Percentiles rank a stretch among this genome's conserved stretches.
phyloP scores from a whole-genome alignment of 2,329 filamentous ascomycete species.

The Tympanopsis confertula region DNA sequence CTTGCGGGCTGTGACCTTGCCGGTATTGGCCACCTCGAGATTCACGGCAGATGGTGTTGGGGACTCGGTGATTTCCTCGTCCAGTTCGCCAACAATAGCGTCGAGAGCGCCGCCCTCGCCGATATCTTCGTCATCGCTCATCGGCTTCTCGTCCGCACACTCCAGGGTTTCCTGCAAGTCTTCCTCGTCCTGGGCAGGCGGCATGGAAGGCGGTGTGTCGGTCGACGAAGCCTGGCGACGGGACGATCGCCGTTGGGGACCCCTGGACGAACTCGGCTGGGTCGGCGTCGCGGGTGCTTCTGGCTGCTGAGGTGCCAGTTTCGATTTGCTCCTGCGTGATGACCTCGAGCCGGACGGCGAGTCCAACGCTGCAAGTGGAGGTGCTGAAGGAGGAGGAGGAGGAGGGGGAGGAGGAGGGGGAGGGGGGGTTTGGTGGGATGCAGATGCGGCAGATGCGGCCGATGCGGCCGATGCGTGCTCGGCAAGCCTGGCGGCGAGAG shows the following conservation, averaged over 20 bases:
- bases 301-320: conserved; percentile 25
- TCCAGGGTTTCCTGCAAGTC: conserved; percentile 64
- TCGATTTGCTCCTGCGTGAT: conserved; percentile 32
- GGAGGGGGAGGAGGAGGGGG: conserved; percentile 15
- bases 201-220: conserved; percentile 31
- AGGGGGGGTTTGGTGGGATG: not conserved
- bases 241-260: conserved; percentile 46
- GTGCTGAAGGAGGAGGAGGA: conserved; percentile 22
- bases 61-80: conserved; percentile 69
- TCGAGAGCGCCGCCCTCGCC: conserved; percentile 62
- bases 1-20: conserved; percentile 80
- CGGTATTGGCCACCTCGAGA: conserved; percentile 74
- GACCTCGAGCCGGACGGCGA: conserved; percentile 32
- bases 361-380: conserved; percentile 18
- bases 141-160: conserved; percentile 81
- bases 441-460: conserved; percentile 8
- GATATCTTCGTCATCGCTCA: conserved; percentile 62
- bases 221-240: conserved; percentile 42
- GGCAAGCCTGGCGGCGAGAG: conserved; percentile 31
- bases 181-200: conserved; percentile 46
- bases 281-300: conserved; percentile 28
- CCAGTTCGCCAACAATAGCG: conserved; percentile 79
- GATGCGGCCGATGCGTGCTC: conserved; percentile 14
- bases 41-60: conserved; percentile 76
- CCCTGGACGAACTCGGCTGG: conserved; percentile 45